Percentiles rank a stretch among this genome's conserved stretches.
Evolutionary conservation across 1,139 yeast species (phyloP).

Genomic region (Saccharomyces hybrid): DNA sequence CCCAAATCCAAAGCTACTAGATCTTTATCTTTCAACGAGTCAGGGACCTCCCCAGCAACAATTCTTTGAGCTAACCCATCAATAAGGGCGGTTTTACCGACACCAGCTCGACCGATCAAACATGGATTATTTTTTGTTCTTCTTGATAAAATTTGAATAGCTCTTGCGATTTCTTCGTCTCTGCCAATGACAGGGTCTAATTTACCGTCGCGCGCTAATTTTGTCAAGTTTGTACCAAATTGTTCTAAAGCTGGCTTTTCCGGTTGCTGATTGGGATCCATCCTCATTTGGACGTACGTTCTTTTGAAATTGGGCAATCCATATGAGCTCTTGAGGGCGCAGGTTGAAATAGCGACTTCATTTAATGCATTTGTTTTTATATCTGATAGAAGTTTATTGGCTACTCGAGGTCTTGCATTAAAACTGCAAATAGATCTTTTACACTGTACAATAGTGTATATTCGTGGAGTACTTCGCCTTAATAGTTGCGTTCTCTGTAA

Average conservation of each 20-base stretch:
- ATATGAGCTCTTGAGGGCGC: not conserved
- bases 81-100: slow-evolving; percentile 94
- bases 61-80: slow-evolving; percentile 95
- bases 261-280: slow-evolving; percentile 40
- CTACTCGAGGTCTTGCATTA: not conserved
- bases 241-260: slow-evolving; percentile 75
- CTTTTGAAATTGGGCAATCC: slow-evolving; percentile 5
- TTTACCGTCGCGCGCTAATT: slow-evolving; percentile 81
- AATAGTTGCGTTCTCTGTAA: not conserved
- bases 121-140: slow-evolving; percentile 95
- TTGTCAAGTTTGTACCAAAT: slow-evolving; percentile 82
- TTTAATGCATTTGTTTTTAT: not conserved
- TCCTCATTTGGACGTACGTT: slow-evolving; percentile 31
- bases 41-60: slow-evolving; percentile 88
- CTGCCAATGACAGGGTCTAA: slow-evolving; percentile 96
- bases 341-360: not conserved
- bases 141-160: slow-evolving; percentile 84
- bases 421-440: not conserved
- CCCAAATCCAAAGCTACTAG: slow-evolving; percentile 79
- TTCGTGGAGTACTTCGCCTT: not conserved
- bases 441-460: not conserved
- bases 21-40: slow-evolving; percentile 76
- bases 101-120: slow-evolving; percentile 91
- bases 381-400: not conserved
- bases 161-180: slow-evolving; percentile 88